Percentiles rank a stretch among this genome's conserved stretches.
phyloP scores from a whole-genome alignment of 1,284 basidiomycete genomes.

The Lentinula novae-zelandiae region DNA sequence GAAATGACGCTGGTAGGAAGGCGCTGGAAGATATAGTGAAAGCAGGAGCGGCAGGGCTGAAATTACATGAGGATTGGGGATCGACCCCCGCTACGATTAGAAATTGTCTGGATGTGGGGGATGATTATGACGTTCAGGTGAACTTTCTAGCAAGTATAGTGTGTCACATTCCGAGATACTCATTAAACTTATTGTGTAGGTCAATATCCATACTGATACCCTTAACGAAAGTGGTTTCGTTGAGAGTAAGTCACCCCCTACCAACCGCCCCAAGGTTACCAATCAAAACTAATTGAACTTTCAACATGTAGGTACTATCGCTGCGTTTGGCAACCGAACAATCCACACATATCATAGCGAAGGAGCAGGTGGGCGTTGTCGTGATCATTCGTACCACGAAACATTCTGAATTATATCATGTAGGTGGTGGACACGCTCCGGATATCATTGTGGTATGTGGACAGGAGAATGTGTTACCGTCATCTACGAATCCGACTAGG shows the following conservation, averaged over 20 bases:
- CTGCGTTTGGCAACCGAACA: conserved; percentile 86
- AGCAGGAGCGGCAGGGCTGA: conserved; percentile 89
- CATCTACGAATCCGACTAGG: conserved; percentile 95
- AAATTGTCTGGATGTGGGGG: conserved; percentile 78
- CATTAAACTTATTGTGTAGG: conserved; percentile 33
- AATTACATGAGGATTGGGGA: conserved; percentile 99
- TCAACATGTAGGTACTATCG: conserved; percentile 73
- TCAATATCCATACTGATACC: conserved; percentile 98
- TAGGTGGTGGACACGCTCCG: conserved; percentile 89
- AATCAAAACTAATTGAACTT: conserved; percentile 16
- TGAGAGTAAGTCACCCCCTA: conserved; percentile 49
- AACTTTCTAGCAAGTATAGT: not conserved
- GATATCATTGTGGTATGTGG: conserved; percentile 98
- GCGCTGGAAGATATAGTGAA: conserved; percentile 81
- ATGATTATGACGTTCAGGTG: conserved; percentile 90
- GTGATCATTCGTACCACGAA: not conserved
- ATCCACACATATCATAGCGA: conserved; percentile 99
- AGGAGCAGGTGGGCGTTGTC: conserved; percentile 71
- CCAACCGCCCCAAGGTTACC: not conserved
- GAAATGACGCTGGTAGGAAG: conserved; percentile 80
- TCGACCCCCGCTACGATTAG: conserved; percentile 85
- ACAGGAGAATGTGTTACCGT: conserved; percentile 89
- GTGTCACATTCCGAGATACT: conserved; percentile 20
- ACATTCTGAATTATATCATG: not conserved
- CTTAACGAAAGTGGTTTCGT: conserved; percentile 94